Conservation (phyloP, 192 early-diverging fungal species). For the Physocladia obscura region DNA sequence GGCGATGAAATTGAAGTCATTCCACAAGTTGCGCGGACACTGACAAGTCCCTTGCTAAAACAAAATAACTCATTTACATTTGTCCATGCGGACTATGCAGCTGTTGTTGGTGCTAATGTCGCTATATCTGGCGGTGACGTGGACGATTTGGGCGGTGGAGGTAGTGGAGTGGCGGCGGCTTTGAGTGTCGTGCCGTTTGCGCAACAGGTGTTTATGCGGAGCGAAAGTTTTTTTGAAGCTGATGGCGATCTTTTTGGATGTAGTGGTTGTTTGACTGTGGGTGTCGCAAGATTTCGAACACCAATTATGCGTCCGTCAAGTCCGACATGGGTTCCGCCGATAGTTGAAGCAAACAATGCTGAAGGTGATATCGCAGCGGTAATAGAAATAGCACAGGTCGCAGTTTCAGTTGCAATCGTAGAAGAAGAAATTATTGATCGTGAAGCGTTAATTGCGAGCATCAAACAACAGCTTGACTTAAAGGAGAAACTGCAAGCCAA, state of each 20-base stretch:
- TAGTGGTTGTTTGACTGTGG: not conserved
- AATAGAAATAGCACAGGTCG: not conserved
- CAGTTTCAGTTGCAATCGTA: conserved; percentile 4
- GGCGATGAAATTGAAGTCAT: conserved; percentile 28
- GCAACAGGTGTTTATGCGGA: not conserved
- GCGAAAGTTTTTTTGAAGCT: conserved; percentile 6
- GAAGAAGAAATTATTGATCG: conserved; percentile 41
- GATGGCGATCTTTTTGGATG: not conserved
- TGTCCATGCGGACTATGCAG: conserved; percentile 32
- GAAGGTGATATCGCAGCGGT: not conserved
- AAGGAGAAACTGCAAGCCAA: conserved; percentile 42
- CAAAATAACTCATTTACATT: conserved; percentile 24
- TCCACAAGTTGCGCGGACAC: conserved; percentile 19
- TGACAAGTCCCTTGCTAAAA: conserved; percentile 16
- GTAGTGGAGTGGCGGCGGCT: not conserved
- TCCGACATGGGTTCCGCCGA: conserved; percentile 23
- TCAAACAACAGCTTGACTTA: conserved; percentile 42
- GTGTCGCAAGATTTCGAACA: conserved; percentile 6
- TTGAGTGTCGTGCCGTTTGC: conserved; percentile 1
- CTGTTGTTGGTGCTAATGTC: conserved; percentile 23
- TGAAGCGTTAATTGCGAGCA: conserved; percentile 41
- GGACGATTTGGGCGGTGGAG: not conserved
- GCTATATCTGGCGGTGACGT: not conserved
- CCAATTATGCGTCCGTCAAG: conserved; percentile 31
- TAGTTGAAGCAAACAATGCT: not conserved